Evolutionary conservation across 2,329 filamentous ascomycete genomes (phyloP).

Genomic region (Zelopaecilomyces penicillatus): DNA sequence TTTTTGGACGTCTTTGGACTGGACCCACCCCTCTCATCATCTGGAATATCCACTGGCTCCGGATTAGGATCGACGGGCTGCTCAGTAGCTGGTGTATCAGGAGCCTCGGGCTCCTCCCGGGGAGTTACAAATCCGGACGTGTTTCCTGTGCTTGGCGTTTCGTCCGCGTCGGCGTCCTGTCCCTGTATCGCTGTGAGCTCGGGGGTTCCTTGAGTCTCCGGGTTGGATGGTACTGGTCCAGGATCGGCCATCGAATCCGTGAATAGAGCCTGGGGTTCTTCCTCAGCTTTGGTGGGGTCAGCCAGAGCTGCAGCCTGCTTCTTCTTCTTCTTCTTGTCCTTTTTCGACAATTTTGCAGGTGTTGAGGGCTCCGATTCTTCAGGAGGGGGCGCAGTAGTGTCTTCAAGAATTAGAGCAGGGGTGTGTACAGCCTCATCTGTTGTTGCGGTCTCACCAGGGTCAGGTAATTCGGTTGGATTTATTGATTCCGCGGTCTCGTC

Average conservation of each 20-base stretch:
- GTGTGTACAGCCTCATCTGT: too few species aligned
- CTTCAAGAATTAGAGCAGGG: not conserved
- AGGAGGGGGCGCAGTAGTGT: not conserved
- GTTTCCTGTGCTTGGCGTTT: not conserved
- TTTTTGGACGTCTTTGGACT: constrained; percentile 21
- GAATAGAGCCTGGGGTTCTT: constrained; percentile 10
- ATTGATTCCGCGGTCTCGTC: too few species aligned
- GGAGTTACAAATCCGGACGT: constrained; percentile 11
- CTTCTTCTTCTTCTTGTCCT: constrained; percentile 27
- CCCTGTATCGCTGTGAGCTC: constrained; percentile 1
- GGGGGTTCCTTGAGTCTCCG: constrained; percentile 1
- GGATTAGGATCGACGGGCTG: constrained; percentile 14
- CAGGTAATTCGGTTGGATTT: too few species aligned
- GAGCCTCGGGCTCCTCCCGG: constrained; percentile 7
- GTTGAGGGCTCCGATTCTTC: constrained; percentile 7
- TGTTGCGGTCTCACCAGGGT: too few species aligned
- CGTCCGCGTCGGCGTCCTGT: not conserved
- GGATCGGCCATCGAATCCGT: constrained; percentile 7
- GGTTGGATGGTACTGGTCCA: not conserved
- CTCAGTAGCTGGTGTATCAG: constrained; percentile 14
- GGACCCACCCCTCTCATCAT: constrained; percentile 22
- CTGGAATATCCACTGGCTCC: constrained; percentile 18
- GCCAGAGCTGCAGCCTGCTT: constrained; percentile 17
- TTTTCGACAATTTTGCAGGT: constrained; percentile 24
- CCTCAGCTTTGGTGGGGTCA: constrained; percentile 10